Evolutionary conservation across 805 yeast genomes (phyloP).

Genomic region (Candida dendrica): DNA sequence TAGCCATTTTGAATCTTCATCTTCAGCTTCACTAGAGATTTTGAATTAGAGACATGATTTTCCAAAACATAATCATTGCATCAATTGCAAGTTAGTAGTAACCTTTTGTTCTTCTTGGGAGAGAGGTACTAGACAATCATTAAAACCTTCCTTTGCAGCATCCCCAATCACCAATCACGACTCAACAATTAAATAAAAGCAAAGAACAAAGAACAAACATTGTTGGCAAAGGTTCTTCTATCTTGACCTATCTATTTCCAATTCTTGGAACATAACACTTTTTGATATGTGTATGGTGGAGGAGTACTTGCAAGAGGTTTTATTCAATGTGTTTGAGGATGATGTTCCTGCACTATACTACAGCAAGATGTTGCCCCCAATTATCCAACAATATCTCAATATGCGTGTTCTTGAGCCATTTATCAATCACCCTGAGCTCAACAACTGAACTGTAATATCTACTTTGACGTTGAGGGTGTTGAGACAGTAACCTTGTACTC

Average conservation of each 20-base stretch:
- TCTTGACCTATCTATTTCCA: background rate
- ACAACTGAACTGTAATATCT: background rate
- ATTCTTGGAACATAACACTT: background rate
- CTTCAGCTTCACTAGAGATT: too few relatives aligned
- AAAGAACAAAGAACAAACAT: background rate
- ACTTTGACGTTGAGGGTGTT: slow-evolving; percentile 4
- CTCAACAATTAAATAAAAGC: too few relatives aligned
- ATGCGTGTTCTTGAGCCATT: background rate
- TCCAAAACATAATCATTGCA: too few relatives aligned
- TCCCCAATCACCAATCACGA: background rate
- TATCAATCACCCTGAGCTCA: background rate
- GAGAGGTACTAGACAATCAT: too few relatives aligned
- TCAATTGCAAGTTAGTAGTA: too few relatives aligned
- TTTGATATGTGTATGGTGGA: background rate
- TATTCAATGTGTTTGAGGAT: background rate
- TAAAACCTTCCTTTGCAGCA: background rate
- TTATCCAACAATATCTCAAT: background rate
- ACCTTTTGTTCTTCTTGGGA: too few relatives aligned
- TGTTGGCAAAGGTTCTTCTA: background rate
- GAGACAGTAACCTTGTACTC: slow-evolving; percentile 8
- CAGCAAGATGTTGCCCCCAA: background rate
- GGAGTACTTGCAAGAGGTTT: background rate
- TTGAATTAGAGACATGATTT: too few relatives aligned
- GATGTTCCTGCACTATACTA: background rate
- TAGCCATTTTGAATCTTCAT: too few relatives aligned